Evolutionary conservation across 1,139 yeast genomes (phyloP), one percentile per base, ranked within the genome.

Genomic region (Arxiozyma telluris): DNA sequence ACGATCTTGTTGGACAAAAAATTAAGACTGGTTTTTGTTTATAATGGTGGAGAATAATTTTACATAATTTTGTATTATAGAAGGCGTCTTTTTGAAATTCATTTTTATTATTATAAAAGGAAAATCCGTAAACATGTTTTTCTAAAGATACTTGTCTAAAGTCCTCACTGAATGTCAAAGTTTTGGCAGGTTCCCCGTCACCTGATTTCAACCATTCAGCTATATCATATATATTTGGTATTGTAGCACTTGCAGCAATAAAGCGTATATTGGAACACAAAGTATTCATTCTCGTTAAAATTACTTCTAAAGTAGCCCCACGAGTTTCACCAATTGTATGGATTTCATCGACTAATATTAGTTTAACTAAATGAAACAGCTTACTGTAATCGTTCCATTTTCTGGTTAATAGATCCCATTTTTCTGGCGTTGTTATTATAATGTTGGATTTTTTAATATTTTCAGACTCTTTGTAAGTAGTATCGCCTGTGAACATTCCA

Each of bases 351-450:
- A 80, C 71, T 18, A 80, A 58, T 23, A 80, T 64, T 21, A 80
- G 61, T 49, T 69, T 69, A 1, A 79, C 68, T 44, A 72, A 59
- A 20, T 69, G 71, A 50, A 78, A 71, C n/a, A 76, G 57, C 42
- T 65, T 70, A 3, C 66, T 59, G 53, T 73, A 72, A 56, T 77
- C 80, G 4, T 66, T 59, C 81, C 82, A 76, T 57, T 72, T 72
- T 57, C 83, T 69, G 0, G 83, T 77, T 52, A 79, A 64, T 49
- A 74, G 64, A 58, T 80, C 84, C 82, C 82, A 79, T 64, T 79
- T 80, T 63, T 80, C 84, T 1, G 84, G 83, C 0, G 83, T 80
- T 1, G 82, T 74, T 11, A 80, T 72, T 11, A 80, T 75, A 4
- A 80, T 70, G 50, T 76, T 75, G 3, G 79, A 72, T 30, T 64